Conservation (phyloP, 768 basidiomycete species). For the Neoboletus subvelutipes region DNA sequence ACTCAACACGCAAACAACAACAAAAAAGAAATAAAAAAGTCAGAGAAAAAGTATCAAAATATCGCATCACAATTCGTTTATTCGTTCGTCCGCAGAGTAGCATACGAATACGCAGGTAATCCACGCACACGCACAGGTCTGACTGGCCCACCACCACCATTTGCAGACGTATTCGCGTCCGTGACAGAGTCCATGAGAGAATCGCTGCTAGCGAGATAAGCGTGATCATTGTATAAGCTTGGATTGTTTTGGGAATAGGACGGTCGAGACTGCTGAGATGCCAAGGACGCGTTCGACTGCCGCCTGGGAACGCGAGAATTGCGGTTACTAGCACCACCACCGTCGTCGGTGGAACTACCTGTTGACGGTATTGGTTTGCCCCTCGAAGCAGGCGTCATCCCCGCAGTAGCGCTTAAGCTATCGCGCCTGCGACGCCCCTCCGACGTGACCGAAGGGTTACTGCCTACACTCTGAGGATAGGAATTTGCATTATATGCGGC, state of each 20-base stretch:
- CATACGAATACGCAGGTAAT: constrained; percentile 24
- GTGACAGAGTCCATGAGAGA: constrained; percentile 28
- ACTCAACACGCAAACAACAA: constrained; percentile 2
- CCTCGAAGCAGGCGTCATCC: constrained; percentile 24
- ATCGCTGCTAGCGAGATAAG: constrained; percentile 26
- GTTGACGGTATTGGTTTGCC: constrained; percentile 13
- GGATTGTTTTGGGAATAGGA: constrained; percentile 23
- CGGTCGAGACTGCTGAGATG: constrained; percentile 17
- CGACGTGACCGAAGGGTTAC: constrained; percentile 23
- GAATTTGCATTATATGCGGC: constrained; percentile 8
- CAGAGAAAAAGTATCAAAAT: background rate
- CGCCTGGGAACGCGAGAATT: constrained; percentile 14
- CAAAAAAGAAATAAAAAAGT: background rate
- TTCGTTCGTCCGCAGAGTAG: constrained; percentile 14
- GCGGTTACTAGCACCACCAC: constrained; percentile 1
- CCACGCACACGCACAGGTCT: constrained; percentile 18
- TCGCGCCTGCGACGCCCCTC: constrained; percentile 28
- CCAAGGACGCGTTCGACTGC: constrained; percentile 27
- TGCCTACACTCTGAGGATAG: constrained; percentile 1
- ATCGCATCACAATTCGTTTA: background rate
- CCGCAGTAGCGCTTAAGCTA: constrained; percentile 24
- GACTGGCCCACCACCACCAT: constrained; percentile 21
- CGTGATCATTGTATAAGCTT: constrained; percentile 27
- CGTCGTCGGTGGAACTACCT: constrained; percentile 10
- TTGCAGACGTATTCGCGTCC: constrained; percentile 25